Evolutionary conservation across 805 yeast species (phyloP), one percentile per base, ranked within the genome.

Genomic region (Candida insectorum): DNA sequence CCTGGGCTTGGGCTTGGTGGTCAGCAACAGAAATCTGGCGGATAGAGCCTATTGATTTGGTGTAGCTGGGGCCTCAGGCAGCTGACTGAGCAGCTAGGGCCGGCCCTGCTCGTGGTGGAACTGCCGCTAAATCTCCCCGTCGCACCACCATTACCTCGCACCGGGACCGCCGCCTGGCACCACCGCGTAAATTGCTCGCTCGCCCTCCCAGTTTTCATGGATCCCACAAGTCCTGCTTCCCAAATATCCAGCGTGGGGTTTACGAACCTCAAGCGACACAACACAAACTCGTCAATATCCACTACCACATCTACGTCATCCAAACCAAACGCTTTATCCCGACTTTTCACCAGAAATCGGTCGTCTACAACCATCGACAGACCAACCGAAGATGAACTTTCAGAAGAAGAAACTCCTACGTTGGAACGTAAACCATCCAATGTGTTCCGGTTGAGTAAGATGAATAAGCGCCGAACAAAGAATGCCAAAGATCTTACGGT

Each of bases 311-410:
- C 55, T 20, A 34, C 47, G 7, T 49, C 60, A 1, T 40, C 46
- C 7, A 57, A 52, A 30, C 44, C 56, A 6, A 58, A 60, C 37
- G 48, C 65, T 7, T 42, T 60, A 16, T 33, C 56, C 1, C 44
- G 61, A 25, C 41, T 62, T 17, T 62, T 62, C 40, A 52, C 64
- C 5, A 51, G 49, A 32, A 58, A 56, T 17, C 36, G 52, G 28
- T 56, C 64, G 2, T 36, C 36, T 15, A 32, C 57, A 2, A 36
- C 47, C 8, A 22, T 43, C 12, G 44, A 31, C 19, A 43, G 36
- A 7, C 29, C 30, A 9, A 12, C 16, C 3, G 33, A 24, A 12
- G 14, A 23, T 9, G 26, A 24, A 12, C 14, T 10, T 13, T 13
- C 26, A 10, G 31, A 21, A 5, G 31, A 23, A 7, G 38, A 33